phyloP scores from a whole-genome alignment of 2,329 filamentous ascomycete species.

The Aplosporella prunicola region DNA sequence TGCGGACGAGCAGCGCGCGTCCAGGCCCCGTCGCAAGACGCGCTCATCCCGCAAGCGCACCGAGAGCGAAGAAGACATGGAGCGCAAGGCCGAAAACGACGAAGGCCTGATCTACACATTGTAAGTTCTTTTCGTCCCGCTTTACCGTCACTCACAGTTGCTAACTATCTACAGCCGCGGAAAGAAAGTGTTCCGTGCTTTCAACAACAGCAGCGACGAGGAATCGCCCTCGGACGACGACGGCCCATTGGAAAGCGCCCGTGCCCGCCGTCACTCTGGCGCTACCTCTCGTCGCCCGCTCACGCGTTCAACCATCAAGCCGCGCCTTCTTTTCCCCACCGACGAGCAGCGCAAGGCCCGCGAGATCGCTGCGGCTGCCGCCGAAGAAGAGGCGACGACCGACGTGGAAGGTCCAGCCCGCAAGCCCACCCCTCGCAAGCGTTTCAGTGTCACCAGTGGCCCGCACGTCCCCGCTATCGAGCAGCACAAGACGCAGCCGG shows the following conservation, averaged over 20 bases:
- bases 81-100: slow-evolving; percentile 53
- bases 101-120: slow-evolving; percentile 71
- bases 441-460: slow-evolving; percentile 18
- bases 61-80: slow-evolving; percentile 51
- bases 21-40: background rate
- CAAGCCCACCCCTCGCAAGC: slow-evolving; percentile 1
- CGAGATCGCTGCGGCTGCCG: slow-evolving; percentile 31
- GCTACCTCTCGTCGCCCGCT: slow-evolving; percentile 37
- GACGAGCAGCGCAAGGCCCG: slow-evolving; percentile 37
- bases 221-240: background rate
- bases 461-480: slow-evolving; percentile 14
- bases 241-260: slow-evolving; percentile 1
- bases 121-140: slow-evolving; percentile 50
- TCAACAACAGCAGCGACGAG: slow-evolving; percentile 21
- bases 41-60: slow-evolving; percentile 40
- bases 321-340: slow-evolving; percentile 59
- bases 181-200: slow-evolving; percentile 68
- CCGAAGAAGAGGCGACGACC: slow-evolving; percentile 51
- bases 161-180: slow-evolving; percentile 52
- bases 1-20: slow-evolving; percentile 35
- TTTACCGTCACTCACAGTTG: too few relatives aligned
- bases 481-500: background rate
- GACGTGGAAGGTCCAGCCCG: slow-evolving; percentile 37
- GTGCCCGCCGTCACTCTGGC: background rate
- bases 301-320: slow-evolving; percentile 61